Base-by-base conservation (phyloP, 2,329 filamentous ascomycete genomes). In the Myriangium duriaei region DNA sequence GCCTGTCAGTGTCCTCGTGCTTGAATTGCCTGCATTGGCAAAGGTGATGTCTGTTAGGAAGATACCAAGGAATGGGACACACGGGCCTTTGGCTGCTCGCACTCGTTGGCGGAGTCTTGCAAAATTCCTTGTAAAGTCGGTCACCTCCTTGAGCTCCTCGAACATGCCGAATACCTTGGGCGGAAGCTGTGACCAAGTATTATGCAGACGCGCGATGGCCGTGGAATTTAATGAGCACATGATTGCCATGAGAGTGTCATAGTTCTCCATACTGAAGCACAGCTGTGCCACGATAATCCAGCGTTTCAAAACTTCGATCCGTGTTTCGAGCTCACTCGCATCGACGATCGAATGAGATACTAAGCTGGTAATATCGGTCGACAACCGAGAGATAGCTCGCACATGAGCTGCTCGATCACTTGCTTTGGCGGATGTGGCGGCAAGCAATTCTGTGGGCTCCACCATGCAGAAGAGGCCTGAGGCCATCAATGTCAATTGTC, bases 31-130 rank as follows among this genome's bases (percentile, higher is more conserved):
- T 46, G 88, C 86, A 54, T 96, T 86, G 39, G 94, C 81, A 60
- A 98, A 96, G 0, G 87, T 95, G 26, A 98, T 68, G 55, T 98
- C 91, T 0, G 91, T 98, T 28, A 98, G 69, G 57, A 95, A 96
- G 62, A 93, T 93, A 46, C 91, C 91, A 2, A 98, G 74, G 57
- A 96, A 98, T 0, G 91, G 91, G 37, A 98, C 70, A 55, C 91
- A 98, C 4, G 91, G 88, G 1, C 87, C 84, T 0, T 92, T 78
- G 39, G 92, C 83, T 50, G 84, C 80, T 49, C 88, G 79, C 3
- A 98, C 74, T 31, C 82, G 78, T 41, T 80, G 76, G 32, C 91
- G 81, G 15, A 98, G 74, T 9, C 81, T 76, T 45, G 85, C 82
- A 62, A 94, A 88, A 64, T 98, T 98, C 54, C 85, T 83, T 10